Percentiles rank a stretch among this genome's conserved stretches.
phyloP scores from a whole-genome alignment of 1,284 basidiomycete species.

The Sporisorium iseilematis-ciliati region DNA sequence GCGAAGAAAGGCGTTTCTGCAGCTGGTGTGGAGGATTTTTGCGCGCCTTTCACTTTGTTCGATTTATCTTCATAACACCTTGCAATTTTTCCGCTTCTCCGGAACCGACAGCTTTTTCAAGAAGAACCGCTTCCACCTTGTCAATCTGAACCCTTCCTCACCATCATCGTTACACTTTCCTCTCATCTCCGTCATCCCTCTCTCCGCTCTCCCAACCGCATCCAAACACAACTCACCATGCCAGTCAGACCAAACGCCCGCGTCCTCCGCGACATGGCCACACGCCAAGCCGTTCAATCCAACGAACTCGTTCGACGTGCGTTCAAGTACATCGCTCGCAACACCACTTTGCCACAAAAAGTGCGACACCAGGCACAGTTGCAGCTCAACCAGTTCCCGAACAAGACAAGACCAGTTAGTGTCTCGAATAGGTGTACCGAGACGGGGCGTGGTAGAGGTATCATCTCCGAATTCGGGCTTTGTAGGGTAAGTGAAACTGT shows the following conservation, averaged over 20 bases:
- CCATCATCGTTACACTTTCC: background rate
- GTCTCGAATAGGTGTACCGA: constrained; percentile 89
- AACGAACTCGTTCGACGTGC: constrained; percentile 67
- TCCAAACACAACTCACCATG: constrained; percentile 27
- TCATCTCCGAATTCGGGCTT: constrained; percentile 88
- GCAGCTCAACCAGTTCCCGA: constrained; percentile 87
- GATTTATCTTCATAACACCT: background rate
- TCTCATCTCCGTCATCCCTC: background rate
- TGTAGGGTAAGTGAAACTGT: constrained; percentile 78
- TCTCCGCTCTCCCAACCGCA: background rate
- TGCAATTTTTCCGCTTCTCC: background rate
- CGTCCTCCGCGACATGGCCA: constrained; percentile 66
- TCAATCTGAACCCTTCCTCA: too few species aligned
- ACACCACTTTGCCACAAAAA: constrained; percentile 72
- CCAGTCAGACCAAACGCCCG: constrained; percentile 60
- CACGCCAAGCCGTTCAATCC: constrained; percentile 65
- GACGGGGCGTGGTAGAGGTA: constrained; percentile 85
- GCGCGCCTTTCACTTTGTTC: background rate
- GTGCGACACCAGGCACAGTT: constrained; percentile 96
- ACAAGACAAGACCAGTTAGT: constrained; percentile 82
- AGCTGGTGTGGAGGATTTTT: background rate
- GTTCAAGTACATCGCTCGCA: constrained; percentile 68
- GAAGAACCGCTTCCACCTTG: background rate
- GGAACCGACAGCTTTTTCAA: constrained; percentile 1
- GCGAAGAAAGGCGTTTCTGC: background rate